phyloP scores from a whole-genome alignment of 148 eudicot genomes.

The Silene conica region DNA sequence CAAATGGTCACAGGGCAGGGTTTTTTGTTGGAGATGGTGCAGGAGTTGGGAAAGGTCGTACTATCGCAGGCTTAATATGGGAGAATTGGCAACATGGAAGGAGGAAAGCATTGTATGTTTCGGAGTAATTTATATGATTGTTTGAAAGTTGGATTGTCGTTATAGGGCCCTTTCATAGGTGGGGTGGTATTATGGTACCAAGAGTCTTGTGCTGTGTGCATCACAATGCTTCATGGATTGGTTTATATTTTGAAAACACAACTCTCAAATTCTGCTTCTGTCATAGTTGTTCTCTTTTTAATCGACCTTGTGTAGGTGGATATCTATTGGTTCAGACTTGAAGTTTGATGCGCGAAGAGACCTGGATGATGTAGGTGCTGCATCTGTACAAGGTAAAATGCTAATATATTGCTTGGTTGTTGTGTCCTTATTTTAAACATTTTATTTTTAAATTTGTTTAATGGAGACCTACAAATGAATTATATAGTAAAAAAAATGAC shows the following conservation, averaged over 20 bases:
- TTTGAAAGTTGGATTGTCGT: neutral
- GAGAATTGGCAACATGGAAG: conserved; percentile 96
- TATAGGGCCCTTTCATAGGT: neutral
- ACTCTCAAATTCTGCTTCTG: conserved; percentile 16
- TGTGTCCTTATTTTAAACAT: neutral
- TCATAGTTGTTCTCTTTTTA: conserved; percentile 22
- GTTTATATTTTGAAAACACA: neutral
- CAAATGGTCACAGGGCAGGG: conserved; percentile 81
- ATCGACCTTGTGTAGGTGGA: conserved; percentile 70
- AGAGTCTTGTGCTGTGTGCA: conserved; percentile 7
- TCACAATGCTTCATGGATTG: neutral
- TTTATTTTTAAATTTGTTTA: neutral
- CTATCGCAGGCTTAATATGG: conserved; percentile 96
- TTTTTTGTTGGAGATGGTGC: conserved; percentile 99
- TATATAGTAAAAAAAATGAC: neutral
- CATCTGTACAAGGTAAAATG: conserved; percentile 61
- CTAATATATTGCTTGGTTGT: conserved; percentile 5
- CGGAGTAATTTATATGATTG: conserved; percentile 7
- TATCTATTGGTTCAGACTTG: conserved; percentile 97
- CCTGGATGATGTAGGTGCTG: conserved; percentile 92
- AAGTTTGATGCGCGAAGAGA: conserved; percentile 96
- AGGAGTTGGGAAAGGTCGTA: conserved; percentile 99
- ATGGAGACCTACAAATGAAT: neutral
- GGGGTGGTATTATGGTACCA: neutral
- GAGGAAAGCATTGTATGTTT: conserved; percentile 82